Evolutionary conservation across 2,329 filamentous ascomycete species (phyloP), one percentile per base, ranked within the genome.

Genomic region (Claviceps sp.): DNA sequence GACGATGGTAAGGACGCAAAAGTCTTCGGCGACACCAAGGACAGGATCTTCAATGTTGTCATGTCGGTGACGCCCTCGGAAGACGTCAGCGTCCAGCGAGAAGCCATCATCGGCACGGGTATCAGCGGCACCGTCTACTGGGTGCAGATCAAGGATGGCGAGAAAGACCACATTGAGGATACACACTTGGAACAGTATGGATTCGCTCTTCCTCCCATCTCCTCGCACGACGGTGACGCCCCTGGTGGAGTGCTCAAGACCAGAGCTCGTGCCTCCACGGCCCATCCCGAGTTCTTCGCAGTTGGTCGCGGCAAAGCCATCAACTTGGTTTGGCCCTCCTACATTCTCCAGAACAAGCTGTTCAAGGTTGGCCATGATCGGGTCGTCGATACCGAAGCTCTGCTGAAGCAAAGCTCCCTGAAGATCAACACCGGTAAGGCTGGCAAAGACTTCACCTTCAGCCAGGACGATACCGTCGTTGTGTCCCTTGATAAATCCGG

Each of bases 391-490:
- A 93, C 87, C 0, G 89, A 95, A 65, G 86, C 82, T 63, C 89
- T 95, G 57, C 80, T 93, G 58, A 84, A 84, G 63, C 85, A 96
- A 64, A 90, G 87, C 62, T 87, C 87, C 48, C 74, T 97, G 58
- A 94, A 90, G 70, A 95, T 98, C 68, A 89, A 91, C 60, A 97
- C 90, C 56, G 93, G 91, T 60, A 98, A 98, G 73, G 91, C 93
- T 58, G 93, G 90, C 57, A 98, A 98, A 69, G 93, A 98, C 67
- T 98, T 98, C 66, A 86, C 84, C 47, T 98, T 98, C 70, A 96
- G 91, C 68, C 90, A 95, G 66, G 93, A 98, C 66, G 93, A 98
- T 67, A 87, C 85, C 1, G 84, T 91, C 42, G 89, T 98, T 59
- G 90, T 94, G 47, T 96, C 91, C 48, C 80, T 98, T 50, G 94